A percentile compares a stretch with the other conserved stretches of the same genome.
Evolutionary conservation across 192 early-diverging fungal genomes (phyloP).

Genomic region (Phycomyces blakesleeanus): DNA sequence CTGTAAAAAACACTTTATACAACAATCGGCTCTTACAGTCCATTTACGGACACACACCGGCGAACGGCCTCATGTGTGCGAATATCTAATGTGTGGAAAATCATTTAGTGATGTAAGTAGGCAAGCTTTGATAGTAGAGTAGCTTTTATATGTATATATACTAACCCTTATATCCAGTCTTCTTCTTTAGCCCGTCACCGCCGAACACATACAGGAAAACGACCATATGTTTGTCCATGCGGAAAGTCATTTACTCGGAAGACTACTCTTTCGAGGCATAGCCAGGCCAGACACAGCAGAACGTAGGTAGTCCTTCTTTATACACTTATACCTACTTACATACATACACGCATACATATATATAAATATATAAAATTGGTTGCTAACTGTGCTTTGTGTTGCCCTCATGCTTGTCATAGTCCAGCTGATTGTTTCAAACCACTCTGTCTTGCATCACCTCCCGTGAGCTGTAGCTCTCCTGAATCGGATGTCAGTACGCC

Average conservation of each 20-base stretch:
- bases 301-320: not conserved
- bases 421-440: not conserved
- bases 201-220: conserved; percentile 23
- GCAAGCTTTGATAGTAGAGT: not conserved
- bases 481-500: not conserved
- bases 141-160: not conserved
- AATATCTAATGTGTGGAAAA: conserved; percentile 64
- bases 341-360: no score
- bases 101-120: conserved; percentile 62
- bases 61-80: conserved; percentile 64
- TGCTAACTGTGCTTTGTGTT: not conserved
- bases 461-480: conserved; percentile 2
- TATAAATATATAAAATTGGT: not conserved
- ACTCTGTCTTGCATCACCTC: not conserved
- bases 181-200: conserved; percentile 22
- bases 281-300: conserved; percentile 37
- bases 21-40: conserved; percentile 73
- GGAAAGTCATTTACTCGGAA: conserved; percentile 68
- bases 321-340: no score
- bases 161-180: conserved; percentile 8
- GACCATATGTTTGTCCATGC: conserved; percentile 49
- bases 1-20: conserved; percentile 67
- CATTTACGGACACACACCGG: conserved; percentile 74
- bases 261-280: conserved; percentile 61
- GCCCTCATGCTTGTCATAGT: not conserved